Evolutionary conservation across 2,329 filamentous ascomycete genomes (phyloP).

Genomic region (Coniochaeta hoffmannii): DNA sequence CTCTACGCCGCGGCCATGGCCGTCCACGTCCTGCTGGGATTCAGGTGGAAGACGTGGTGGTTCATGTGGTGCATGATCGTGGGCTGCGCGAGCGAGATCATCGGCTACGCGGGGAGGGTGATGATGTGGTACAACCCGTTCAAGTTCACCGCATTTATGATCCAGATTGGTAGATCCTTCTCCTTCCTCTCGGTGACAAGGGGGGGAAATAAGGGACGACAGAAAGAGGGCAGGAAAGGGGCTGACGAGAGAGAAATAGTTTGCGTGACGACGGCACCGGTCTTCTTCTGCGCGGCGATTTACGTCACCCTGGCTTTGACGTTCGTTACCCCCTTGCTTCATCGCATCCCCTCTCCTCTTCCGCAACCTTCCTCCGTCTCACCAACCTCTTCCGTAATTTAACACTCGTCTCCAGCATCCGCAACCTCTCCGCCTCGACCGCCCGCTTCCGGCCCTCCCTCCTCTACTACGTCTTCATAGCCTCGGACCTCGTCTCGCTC

Average conservation of each 20-base stretch:
- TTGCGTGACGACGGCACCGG: conserved; percentile 49
- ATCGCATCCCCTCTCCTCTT: neutral
- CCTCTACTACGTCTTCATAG: conserved; percentile 32
- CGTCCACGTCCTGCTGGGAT: conserved; percentile 36
- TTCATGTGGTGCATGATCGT: conserved; percentile 45
- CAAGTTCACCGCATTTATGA: conserved; percentile 50
- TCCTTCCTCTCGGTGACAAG: too few species aligned
- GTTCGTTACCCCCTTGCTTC: conserved; percentile 16
- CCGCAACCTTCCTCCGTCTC: neutral
- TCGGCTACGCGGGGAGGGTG: conserved; percentile 57
- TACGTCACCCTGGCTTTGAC: conserved; percentile 53
- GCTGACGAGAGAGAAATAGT: conserved; percentile 25
- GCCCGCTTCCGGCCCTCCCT: conserved; percentile 20
- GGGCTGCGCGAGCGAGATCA: conserved; percentile 49
- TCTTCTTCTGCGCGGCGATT: conserved; percentile 55
- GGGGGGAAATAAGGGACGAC: too few species aligned
- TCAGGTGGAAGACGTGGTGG: conserved; percentile 38
- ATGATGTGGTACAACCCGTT: conserved; percentile 52
- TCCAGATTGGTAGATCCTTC: conserved; percentile 59
- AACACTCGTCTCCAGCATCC: conserved; percentile 10
- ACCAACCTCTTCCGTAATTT: neutral
- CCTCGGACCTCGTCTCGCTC: conserved; percentile 42
- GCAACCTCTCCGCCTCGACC: conserved; percentile 17
- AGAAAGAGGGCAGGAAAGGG: too few species aligned
- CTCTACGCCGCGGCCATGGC: conserved; percentile 39